Evolutionary conservation across 306 rosid genomes (phyloP), one percentile per base, ranked within the genome.

Genomic region (Betula pendula): DNA sequence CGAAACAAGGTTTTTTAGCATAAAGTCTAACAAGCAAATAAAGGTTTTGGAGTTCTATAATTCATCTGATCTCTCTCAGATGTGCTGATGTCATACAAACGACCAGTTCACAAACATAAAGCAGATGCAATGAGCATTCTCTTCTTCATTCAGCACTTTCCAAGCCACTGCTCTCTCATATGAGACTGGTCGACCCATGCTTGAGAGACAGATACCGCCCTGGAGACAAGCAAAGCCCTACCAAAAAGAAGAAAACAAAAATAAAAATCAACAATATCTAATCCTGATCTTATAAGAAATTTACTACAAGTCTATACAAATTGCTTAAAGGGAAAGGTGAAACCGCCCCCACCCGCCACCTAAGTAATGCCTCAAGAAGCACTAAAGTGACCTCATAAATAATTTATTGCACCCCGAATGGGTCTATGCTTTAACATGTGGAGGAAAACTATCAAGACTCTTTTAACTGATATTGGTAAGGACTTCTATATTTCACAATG

Each of bases 151-250:
- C 88, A 93, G 79, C 83, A 96, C 99, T 88, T 96, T 96, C 99
- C 99, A 93, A 79, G 99, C 99, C 77, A 96, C 96, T 16, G 90
- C 97, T 71, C 97, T 89, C 77, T 96, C 99, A 4, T 91, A 89
- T 0, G 99, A 96, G 70, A 96, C 90, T 2, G 99, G 99, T 53
- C 99, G 88, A 70, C 98, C 99, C 99, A 96, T 96, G 96, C 99
- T 96, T 25, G 99, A 96, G 49, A 93, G 88, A 83, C 99, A 96
- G 45, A 96, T 93, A 33, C 99, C 99, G 3, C 99, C 93, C 89
- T 91, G 98, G 56, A 96, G 96, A 81, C 98, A 93, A 50, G 98
- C 87, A 85, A 93, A 96, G 33, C 98, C 99, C 99, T 96, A 65
- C 82, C 33, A 31, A 74, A 63, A 11, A 45, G 15, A 3, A 10